phyloP scores from a whole-genome alignment of 768 basidiomycete genomes.

The Suillus paluster region DNA sequence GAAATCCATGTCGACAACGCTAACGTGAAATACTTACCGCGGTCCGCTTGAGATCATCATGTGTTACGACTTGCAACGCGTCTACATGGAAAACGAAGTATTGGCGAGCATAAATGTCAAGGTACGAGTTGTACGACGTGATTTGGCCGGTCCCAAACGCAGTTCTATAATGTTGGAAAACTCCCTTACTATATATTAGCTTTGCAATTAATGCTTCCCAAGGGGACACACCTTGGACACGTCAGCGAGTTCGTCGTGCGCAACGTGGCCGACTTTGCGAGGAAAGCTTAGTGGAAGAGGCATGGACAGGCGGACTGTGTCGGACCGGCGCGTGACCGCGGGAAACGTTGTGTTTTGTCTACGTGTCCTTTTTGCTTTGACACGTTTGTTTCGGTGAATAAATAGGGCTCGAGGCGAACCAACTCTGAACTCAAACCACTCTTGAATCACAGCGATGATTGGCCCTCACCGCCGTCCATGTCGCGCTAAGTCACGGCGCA shows the following conservation, averaged over 20 bases:
- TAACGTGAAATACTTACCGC: slow-evolving; percentile 51
- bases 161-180: too few relatives aligned
- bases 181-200: too few relatives aligned
- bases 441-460: slow-evolving; percentile 23
- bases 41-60: slow-evolving; percentile 68
- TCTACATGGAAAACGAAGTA: slow-evolving; percentile 22
- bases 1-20: not conserved
- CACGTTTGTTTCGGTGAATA: not conserved
- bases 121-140: slow-evolving; percentile 70
- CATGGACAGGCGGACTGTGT: too few relatives aligned
- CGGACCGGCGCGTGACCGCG: slow-evolving; percentile 28
- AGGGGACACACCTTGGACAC: too few relatives aligned
- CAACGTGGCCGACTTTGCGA: too few relatives aligned
- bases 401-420: not conserved
- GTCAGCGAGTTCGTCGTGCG: too few relatives aligned
- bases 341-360: slow-evolving; percentile 29
- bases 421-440: slow-evolving; percentile 1
- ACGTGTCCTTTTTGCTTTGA: slow-evolving; percentile 26
- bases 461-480: slow-evolving; percentile 46
- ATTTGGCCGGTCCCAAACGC: slow-evolving; percentile 90
- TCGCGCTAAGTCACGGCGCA: slow-evolving; percentile 59
- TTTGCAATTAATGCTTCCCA: too few relatives aligned
- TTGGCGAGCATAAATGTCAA: slow-evolving; percentile 75
- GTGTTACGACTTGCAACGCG: slow-evolving; percentile 68
- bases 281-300: too few relatives aligned